A percentile compares a stretch with the other conserved stretches of the same genome.
Evolutionary conservation across 2,329 filamentous ascomycete genomes (phyloP).

Genomic region (Cladophialophora carrionii): DNA sequence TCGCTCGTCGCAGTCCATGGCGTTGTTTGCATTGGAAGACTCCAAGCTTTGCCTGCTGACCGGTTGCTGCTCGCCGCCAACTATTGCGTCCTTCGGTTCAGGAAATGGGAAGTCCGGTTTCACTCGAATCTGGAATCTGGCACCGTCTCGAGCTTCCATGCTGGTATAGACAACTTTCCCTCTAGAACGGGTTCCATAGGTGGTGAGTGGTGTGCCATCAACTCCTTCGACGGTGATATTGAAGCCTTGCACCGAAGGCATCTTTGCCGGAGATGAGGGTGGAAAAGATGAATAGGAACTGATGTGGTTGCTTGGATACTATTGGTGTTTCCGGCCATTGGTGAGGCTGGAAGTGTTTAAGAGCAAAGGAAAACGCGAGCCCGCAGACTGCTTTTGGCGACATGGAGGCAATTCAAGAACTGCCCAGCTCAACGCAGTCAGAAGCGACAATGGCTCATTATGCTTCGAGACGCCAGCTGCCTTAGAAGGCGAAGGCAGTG

Average conservation of each 20-base stretch:
- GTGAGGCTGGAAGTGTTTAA: background rate
- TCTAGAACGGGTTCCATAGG: slow-evolving; percentile 20
- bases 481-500: background rate
- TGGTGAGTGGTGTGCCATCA: slow-evolving; percentile 21
- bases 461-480: background rate
- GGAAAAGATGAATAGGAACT: background rate
- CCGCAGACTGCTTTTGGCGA: background rate
- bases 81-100: background rate
- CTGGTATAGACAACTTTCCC: slow-evolving; percentile 6
- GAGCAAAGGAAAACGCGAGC: background rate
- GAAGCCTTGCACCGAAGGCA: slow-evolving; percentile 25
- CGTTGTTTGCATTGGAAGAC: slow-evolving; percentile 3
- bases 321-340: background rate
- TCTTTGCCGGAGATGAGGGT: background rate
- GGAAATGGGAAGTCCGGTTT: slow-evolving; percentile 18
- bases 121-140: slow-evolving; percentile 24
- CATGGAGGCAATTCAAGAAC: background rate
- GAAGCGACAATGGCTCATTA: background rate
- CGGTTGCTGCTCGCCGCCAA: background rate
- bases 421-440: background rate
- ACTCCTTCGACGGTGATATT: slow-evolving; percentile 11
- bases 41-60: slow-evolving; percentile 13
- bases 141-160: slow-evolving; percentile 19
- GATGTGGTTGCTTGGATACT: background rate
- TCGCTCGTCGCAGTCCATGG: background rate